Evolutionary conservation across 768 basidiomycete genomes (phyloP), one percentile per base, ranked within the genome.

Genomic region (Lactarius vividus): DNA sequence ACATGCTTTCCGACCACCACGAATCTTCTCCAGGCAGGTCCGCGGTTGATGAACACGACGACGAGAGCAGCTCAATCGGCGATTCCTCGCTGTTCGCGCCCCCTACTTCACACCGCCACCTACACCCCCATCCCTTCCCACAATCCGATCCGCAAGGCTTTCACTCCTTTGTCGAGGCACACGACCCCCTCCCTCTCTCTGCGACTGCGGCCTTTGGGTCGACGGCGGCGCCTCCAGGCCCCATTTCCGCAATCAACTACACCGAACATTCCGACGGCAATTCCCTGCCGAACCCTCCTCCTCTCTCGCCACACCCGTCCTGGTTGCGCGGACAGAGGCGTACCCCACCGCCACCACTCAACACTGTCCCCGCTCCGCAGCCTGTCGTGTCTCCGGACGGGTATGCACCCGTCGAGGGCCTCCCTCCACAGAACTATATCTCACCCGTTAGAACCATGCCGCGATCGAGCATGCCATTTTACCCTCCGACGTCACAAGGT

Each of bases 1-100:
- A 62, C 61, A 66, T 66, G 65, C 40, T 49, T 46, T 54, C 61
- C 65, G 65, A 62, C 56, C 49, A 52, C 29, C 57, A 66, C 18
- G 65, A 62, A 29, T 44, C 61, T 5, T 52, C 65, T 26, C 61
- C 61, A 9, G 57, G 37, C 18, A 23, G 3, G 16, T 26, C 35
- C 26, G 61, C 5, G 13, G 26, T 33, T 55, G 61, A 54, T 10
- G 52, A 37, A 6, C 18, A 26, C 35, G 20, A 57, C 31, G 57
- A 66, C 42, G 61, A 55, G 42, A 29, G 40, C 20, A 49, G 52
- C 16, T 67, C 61, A 18, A 67, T 67, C 26, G 42, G 33, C 35
- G 40, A 55, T 23, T 67, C 57, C 15, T 67, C 66, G 11, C 28
- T 67, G 40, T 52, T 67, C 28, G 35, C 57, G 10, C 66, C 66